Evolutionary conservation across 2,329 filamentous ascomycete species (phyloP).

Genomic region (Calonectria ilicicola): DNA sequence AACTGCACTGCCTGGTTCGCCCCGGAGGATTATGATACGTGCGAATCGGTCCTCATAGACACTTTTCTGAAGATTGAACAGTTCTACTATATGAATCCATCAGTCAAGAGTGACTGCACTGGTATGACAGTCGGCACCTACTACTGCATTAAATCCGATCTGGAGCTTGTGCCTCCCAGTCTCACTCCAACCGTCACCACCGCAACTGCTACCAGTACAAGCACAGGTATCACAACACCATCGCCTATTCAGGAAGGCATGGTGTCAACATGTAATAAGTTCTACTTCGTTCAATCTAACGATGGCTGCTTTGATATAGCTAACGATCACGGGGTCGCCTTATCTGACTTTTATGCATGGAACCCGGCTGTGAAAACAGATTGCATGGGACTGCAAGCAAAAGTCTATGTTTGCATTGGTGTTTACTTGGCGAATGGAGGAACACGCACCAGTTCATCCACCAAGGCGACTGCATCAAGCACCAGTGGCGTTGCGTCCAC

Average conservation of each 20-base stretch:
- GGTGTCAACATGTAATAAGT: too few species aligned
- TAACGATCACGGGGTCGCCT: not conserved
- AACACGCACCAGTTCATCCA: not conserved
- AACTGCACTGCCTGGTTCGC: not conserved
- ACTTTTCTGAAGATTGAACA: conserved; percentile 7
- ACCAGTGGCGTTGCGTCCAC: not conserved
- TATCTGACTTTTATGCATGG: conserved; percentile 13
- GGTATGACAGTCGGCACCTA: too few species aligned
- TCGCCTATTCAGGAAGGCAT: too few species aligned
- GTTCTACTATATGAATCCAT: not conserved
- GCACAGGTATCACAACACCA: too few species aligned
- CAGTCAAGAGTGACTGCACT: too few species aligned
- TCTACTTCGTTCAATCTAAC: not conserved
- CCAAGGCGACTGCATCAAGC: not conserved
- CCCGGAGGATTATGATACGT: not conserved
- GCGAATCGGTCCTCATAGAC: not conserved
- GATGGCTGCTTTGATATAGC: not conserved
- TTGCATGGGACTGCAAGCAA: not conserved
- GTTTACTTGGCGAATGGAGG: not conserved
- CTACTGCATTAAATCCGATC: too few species aligned
- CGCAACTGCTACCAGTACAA: too few species aligned
- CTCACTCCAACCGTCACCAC: too few species aligned
- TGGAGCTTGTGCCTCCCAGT: too few species aligned
- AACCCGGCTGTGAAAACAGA: conserved; percentile 9
- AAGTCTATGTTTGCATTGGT: not conserved